These are phyloP conservation scores for Gossypium laxum DNA, from an alignment of 441 rosid genomes.

Conservation along the genomic window DNA sequence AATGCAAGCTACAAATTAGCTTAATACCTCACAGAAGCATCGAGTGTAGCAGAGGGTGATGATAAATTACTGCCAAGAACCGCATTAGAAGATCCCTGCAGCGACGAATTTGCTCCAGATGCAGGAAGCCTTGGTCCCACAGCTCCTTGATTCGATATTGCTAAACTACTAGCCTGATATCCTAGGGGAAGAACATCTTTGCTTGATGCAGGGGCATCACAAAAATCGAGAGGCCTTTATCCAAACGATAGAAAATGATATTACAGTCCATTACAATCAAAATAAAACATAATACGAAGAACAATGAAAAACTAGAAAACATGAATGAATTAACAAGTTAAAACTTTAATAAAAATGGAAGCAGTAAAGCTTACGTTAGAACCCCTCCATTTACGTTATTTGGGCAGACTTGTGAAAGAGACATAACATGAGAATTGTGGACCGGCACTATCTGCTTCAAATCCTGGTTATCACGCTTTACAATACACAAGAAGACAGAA, in stretches of 20 bases:
- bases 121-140: conserved; percentile 44
- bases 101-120: conserved; percentile 51
- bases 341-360: conserved; percentile 8
- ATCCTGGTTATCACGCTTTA: conserved; percentile 72
- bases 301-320: background rate
- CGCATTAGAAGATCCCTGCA: conserved; percentile 54
- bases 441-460: conserved; percentile 48
- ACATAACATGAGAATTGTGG: conserved; percentile 75
- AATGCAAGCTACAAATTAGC: conserved; percentile 17
- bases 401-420: conserved; percentile 78
- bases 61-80: conserved; percentile 48
- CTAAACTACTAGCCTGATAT: conserved; percentile 48
- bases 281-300: conserved; percentile 13
- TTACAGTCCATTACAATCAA: conserved; percentile 13
- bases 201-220: conserved; percentile 57
- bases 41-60: conserved; percentile 52
- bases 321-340: conserved; percentile 7
- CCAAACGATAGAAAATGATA: conserved; percentile 22
- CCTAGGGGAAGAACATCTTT: conserved; percentile 51
- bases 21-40: conserved; percentile 59
- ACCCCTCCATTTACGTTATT: conserved; percentile 65
- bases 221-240: conserved; percentile 92
- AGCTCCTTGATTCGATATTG: conserved; percentile 55
- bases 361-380: conserved; percentile 55
- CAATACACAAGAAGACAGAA: conserved; percentile 21